phyloP scores from a whole-genome alignment of 345 rosid genomes.

The Melaleuca quinquenervia region DNA sequence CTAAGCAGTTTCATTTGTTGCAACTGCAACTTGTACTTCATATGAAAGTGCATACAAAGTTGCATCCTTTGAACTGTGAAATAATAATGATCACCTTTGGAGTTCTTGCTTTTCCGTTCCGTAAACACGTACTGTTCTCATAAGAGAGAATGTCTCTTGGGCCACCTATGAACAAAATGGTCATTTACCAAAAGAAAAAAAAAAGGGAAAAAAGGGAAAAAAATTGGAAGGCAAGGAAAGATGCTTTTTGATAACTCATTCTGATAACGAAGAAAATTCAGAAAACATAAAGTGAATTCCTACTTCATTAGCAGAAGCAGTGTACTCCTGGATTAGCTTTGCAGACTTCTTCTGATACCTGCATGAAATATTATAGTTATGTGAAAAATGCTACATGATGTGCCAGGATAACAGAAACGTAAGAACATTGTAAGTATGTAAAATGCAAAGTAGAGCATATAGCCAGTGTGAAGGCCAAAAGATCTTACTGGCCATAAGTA shows the following conservation, averaged over 20 bases:
- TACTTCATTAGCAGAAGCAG: conserved; percentile 95
- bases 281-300: conserved; percentile 7
- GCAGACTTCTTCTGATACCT: conserved; percentile 99
- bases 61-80: neutral
- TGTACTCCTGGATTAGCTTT: conserved; percentile 69
- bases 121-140: conserved; percentile 94
- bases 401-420: neutral
- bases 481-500: conserved; percentile 71
- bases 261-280: neutral
- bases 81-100: conserved; percentile 35
- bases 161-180: conserved; percentile 45
- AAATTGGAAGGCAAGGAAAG: neutral
- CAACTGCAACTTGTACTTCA: neutral
- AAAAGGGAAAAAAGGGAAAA: neutral
- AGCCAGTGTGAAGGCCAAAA: neutral
- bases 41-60: neutral
- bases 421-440: neutral
- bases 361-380: conserved; percentile 1
- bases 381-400: neutral
- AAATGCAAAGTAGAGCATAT: conserved; percentile 1
- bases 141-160: conserved; percentile 92
- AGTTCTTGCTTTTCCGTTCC: conserved; percentile 85
- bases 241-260: neutral
- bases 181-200: neutral
- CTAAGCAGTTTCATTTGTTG: neutral